Evolutionary conservation across 1,139 yeast genomes (phyloP), one percentile per base, ranked within the genome.

Genomic region (Suhomyces taliae): DNA sequence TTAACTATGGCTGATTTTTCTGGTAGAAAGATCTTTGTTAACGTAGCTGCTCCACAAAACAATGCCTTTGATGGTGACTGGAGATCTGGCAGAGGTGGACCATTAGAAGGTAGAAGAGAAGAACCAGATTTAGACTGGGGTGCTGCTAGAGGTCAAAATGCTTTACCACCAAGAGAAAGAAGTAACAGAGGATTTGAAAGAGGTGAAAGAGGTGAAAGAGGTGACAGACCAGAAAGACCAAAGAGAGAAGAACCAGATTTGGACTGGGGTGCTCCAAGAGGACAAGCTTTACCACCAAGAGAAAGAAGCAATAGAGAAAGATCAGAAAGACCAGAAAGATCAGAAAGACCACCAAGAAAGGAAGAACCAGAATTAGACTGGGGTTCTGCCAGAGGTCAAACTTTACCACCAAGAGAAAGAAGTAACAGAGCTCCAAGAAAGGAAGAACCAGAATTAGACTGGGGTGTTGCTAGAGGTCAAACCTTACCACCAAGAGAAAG

Each of bases 11-110:
- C 82, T 47, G 84, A 80, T 53, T 75, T 89, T 60, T 79, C 79
- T 50, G 95, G 90, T 47, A 85, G 96, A 72, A 82, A 83, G 59
- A 81, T 90, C 53, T 88, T 82, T 56, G 89, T 95, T 47, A 82
- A 84, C 56, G 98, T 93, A 49, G 97, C 98, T 44, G 97, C 95
- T 49, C 95, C 95, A 52, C 85, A 81, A 58, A 83, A 75, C 58
- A 78, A 71, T 45, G 79, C 75, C 41, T 71, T 72, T 47, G 79
- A 74, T 46, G 66, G 72, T 56, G 78, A 73, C 62, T 74, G 79
- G 79, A 69, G 73, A 61, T 60, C 70, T 12, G 60, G 68, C 46
- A 67, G 83, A 67, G 61, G 74, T 48, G 62, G 66, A 32, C 77
- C 78, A 19, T 58, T 64, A 38, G 49, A 62, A 36, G 58, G 61